Evolutionary conservation across 805 yeast species (phyloP).

Genomic region (Teunomyces barrocoloradensis): DNA sequence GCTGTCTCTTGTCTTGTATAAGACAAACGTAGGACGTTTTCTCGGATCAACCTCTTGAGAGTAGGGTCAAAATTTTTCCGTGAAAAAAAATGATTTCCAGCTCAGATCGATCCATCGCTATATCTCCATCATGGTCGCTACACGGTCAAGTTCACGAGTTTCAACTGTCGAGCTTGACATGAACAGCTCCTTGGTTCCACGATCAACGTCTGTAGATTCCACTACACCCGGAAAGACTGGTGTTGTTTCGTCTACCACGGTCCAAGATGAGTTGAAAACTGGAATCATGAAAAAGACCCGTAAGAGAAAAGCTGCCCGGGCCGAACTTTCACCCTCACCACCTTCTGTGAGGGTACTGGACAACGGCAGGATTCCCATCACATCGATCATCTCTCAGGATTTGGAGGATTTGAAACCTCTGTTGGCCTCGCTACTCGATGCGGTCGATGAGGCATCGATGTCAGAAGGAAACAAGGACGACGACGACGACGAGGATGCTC

Average conservation of each 20-base stretch:
- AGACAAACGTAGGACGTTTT: too few relatives aligned
- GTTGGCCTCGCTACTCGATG: neutral
- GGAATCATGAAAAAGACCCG: neutral
- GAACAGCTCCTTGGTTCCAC: neutral
- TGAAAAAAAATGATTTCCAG: neutral
- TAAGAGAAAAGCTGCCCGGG: neutral
- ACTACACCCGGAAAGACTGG: neutral
- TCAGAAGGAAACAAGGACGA: conserved; percentile 1
- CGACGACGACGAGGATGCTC: neutral
- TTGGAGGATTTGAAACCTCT: neutral
- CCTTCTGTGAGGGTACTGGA: neutral
- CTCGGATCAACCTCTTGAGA: neutral
- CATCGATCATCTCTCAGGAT: conserved; percentile 4
- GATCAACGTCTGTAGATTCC: neutral
- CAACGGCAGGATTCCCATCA: conserved; percentile 5
- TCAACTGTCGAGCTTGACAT: neutral
- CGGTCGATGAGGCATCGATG: neutral
- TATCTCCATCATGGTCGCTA: neutral
- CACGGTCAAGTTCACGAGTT: conserved; percentile 3
- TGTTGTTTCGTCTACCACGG: neutral
- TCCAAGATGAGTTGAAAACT: neutral
- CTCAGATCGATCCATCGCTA: neutral
- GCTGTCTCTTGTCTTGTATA: too few relatives aligned
- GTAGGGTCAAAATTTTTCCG: neutral
- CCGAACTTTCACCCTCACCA: neutral